These are phyloP conservation scores for Gossypium gossypioides DNA, from an alignment of 441 rosid genomes.

Conservation along the genomic window DNA sequence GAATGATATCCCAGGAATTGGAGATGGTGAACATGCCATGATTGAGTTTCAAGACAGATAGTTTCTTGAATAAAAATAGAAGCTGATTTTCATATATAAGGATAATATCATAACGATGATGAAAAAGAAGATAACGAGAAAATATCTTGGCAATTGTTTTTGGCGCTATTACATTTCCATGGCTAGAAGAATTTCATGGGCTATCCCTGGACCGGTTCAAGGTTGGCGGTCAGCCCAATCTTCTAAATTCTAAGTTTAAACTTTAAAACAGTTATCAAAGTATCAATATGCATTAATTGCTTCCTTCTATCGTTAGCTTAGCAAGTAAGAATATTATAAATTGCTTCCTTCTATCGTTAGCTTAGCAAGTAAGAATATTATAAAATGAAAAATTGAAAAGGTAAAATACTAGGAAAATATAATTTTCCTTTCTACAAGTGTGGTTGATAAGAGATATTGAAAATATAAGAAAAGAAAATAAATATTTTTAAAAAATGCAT, in stretches of 20 bases:
- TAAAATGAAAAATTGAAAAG: no score
- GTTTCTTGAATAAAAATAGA: not conserved
- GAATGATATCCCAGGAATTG: constrained; percentile 44
- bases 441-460: no score
- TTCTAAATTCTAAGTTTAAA: not conserved
- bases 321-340: no score
- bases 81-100: not conserved
- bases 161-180: constrained; percentile 14
- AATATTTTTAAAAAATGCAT: no score
- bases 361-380: no score
- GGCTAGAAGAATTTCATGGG: not conserved
- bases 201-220: not conserved
- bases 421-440: no score
- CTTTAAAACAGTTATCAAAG: no score
- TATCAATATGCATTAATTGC: no score
- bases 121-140: not conserved
- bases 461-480: no score
- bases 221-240: not conserved
- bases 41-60: not conserved
- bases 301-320: no score
- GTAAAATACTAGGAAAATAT: no score
- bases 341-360: no score
- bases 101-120: not conserved
- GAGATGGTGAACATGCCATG: constrained; percentile 38
- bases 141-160: constrained; percentile 15